Base-by-base conservation (phyloP, 768 basidiomycete genomes). In the Boletus sp. region DNA sequence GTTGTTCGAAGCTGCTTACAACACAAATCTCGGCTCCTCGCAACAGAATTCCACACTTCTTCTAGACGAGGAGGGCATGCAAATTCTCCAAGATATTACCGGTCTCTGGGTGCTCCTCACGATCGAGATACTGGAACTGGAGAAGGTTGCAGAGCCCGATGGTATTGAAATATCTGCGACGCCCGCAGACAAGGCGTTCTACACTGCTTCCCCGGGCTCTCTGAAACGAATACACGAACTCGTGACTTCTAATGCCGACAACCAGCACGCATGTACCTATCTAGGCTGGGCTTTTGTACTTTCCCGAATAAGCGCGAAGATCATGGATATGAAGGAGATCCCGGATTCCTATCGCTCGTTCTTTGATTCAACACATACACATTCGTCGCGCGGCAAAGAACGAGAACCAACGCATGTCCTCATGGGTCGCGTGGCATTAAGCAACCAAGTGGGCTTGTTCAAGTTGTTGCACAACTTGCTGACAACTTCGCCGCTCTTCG, bases 281-380 rank as follows among this genome's bases (percentile, higher is more conserved):
- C 76, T 94, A 7, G 86, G 86, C 0, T 98, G 95, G 95, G 80
- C 93, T 0, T 92, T 86, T 65, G 82, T 94, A 1, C 80, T 96
- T 4, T 86, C 86, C 11, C 80, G 85, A 33, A 67, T 90, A n/a
- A 68, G 76, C 18, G 67, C 75, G 12, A 76, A 78, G 50, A 81
- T 78, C 1, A 53, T 63, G n/a, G 71, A 80, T 47, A 61, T 77
- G 64, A 76, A 80, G 60, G 79, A 83, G 56, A 69, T 86, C 35
- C 84, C 86, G 18, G 69, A 77, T 15, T 66, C 80, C 14, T 89
- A 85, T 69, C 76, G 73, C 30, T 56, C 73, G 3, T 84, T 90
- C 70, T 78, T 87, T 67, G 77, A 83, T 35, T 73, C 75, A 39
- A 73, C 85, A 46, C 71, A 82, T 42, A 75, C 80, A 20, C 71